phyloP scores from a whole-genome alignment of 2,329 filamentous ascomycete species.

The Diaporthe amygdali region DNA sequence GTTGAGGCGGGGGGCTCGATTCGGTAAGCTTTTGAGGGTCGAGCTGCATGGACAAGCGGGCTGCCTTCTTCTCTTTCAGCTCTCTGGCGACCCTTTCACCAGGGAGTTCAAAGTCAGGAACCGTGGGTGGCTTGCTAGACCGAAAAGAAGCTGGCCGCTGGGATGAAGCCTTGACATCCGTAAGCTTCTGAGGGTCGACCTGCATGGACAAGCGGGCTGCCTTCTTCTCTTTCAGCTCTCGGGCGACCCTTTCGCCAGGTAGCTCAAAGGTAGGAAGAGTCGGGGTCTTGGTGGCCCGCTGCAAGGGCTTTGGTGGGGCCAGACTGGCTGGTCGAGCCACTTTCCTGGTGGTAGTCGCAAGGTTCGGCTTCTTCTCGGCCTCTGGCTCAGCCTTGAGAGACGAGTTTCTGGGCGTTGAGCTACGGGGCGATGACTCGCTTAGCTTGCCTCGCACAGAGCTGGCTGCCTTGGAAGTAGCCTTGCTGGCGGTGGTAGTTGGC shows the following conservation, averaged over 20 bases:
- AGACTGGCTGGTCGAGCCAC: conserved; percentile 46
- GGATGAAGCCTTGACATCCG: conserved; percentile 18
- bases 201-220: conserved; percentile 57
- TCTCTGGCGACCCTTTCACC: conserved; percentile 65
- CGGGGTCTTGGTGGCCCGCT: conserved; percentile 58
- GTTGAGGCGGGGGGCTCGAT: conserved; percentile 42
- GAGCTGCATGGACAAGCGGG: conserved; percentile 49
- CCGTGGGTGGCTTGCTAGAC: conserved; percentile 54
- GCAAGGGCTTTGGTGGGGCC: conserved; percentile 49
- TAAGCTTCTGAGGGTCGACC: conserved; percentile 30
- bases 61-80: conserved; percentile 63
- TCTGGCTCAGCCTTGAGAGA: background rate
- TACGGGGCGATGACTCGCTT: background rate
- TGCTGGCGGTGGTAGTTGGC: background rate
- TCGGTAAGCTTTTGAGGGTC: conserved; percentile 42
- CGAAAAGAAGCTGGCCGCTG: background rate
- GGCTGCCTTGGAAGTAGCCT: background rate
- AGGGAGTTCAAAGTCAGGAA: conserved; percentile 65
- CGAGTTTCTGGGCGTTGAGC: background rate
- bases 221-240: conserved; percentile 61
- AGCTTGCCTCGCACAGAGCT: background rate
- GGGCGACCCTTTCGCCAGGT: conserved; percentile 65
- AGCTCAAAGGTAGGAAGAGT: conserved; percentile 66
- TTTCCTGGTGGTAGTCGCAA: conserved; percentile 33
- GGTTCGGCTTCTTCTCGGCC: conserved; percentile 30